Conservation (phyloP, 345 rosid species). For the Eucalyptus rudis region DNA sequence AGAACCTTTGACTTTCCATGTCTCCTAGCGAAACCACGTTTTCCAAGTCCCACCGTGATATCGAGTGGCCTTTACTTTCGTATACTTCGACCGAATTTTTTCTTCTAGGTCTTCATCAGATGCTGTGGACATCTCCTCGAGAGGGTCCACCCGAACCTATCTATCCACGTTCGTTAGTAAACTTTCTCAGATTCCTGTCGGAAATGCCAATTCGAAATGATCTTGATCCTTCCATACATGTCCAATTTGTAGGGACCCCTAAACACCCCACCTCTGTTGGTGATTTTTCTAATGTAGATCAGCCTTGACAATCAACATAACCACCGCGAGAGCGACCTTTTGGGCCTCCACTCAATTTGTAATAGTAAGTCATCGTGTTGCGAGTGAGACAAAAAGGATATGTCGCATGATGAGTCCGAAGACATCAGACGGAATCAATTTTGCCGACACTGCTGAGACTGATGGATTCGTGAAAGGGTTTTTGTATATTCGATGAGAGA, state of each 20-base stretch:
- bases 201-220: neutral
- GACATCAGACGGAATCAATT: neutral
- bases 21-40: neutral
- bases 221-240: neutral
- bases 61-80: neutral
- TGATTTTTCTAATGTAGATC: neutral
- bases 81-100: neutral
- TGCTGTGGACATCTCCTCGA: neutral
- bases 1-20: neutral
- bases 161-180: neutral
- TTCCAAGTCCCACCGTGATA: neutral
- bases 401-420: neutral
- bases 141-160: neutral
- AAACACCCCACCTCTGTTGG: neutral
- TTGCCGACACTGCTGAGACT: neutral
- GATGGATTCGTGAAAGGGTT: neutral
- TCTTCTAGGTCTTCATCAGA: neutral
- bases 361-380: neutral
- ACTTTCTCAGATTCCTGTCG: neutral
- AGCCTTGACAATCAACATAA: neutral
- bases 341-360: neutral
- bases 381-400: neutral
- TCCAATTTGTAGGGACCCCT: neutral
- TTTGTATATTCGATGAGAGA: neutral
- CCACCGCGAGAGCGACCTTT: neutral